Base-by-base conservation (phyloP, 1,139 yeast species). In the Kurtzmaniella quercitrusa region DNA sequence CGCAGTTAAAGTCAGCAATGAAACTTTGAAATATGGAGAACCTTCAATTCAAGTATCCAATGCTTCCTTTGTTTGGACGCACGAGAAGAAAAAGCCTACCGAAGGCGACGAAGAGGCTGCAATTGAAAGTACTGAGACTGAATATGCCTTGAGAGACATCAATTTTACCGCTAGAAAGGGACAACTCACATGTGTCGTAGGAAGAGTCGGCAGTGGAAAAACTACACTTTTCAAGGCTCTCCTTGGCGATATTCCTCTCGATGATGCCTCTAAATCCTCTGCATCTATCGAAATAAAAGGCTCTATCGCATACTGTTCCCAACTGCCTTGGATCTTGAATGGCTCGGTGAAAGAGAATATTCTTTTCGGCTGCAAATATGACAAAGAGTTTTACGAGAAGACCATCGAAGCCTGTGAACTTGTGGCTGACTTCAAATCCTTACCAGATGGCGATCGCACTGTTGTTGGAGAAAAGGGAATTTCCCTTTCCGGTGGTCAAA, bases 401-500 rank as follows among this genome's bases (percentile, higher is more conserved):
- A 61, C 65, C 2, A 45, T 62, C 14, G 57, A 54, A 23, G 66
- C 66, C 2, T 62, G 66, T 48, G 59, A 61, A 45, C 57, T 63
- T 39, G 23, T 51, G 8, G 50, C 63, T 2, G 68, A 63, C 45
- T 54, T 63, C 41, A 47, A 49, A 23, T 43, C 52, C 8, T 54
- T 62, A 38, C 64, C 66, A 1, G 66, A 63, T 48, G 65, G 65
- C 27, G 66, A 62, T 46, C 48, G 45, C 37, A 62, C 66, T 5
- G 55, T 57, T 36, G 66, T 63, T 10, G 68, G 68, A 6, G 66
- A 63, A 40, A 63, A 63, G 51, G 68, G 68, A 19, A 62, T 63
- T 15, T 56, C 66, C 2, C 52, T 63, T 27, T 58, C 65, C 41
- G 68, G 68, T 5, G 68, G 68, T n/a, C 66, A 63, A 46, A 62